Evolutionary conservation across 805 yeast genomes (phyloP), one percentile per base, ranked within the genome.

Genomic region (Cyberlindnera meyerae): DNA sequence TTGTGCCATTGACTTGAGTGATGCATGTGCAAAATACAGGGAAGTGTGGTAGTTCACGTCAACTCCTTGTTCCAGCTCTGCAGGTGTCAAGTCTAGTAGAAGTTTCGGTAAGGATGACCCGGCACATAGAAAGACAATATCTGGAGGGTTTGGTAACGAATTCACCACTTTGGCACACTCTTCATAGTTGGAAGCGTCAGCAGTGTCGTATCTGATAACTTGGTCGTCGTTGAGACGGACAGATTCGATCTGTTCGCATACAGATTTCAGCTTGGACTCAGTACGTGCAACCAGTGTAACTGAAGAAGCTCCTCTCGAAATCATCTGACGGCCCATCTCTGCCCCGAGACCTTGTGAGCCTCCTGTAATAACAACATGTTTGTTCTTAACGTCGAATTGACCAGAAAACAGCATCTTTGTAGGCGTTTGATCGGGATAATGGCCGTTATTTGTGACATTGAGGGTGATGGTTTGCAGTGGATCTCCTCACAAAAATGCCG

Each of bases 271-370:
- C 48, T 79, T 81, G 5, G 69, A 34, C 42, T 71, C 79, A 0
- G 90, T 81, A 46, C 98, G 68, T 1, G 97, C 87, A 11, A 89
- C 82, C 14, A 93, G 60, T 2, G 82, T 63, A 1, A 89, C 84
- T 36, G 74, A 70, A 25, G 88, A 69, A 20, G 89, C 82, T 4
- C 81, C 79, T 14, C 55, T 48, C 2, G 66, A 42, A 38, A 70
- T 75, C 31, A 80, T 63, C 37, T 72, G 67, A 28, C 65, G 63
- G 0, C 95, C 95, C 39, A 90, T 59, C 26, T 82, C 84, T 4
- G 78, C 78, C 0, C 98, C 98, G 1, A 90, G 65, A 0, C 98
- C 98, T 54, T 90, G 98, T 0, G 96, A 87, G 0, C 87, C 97
- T 4, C 98, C 98, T 0, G 95, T 75, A n/a, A 90, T 70, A 13